A percentile compares a stretch with the other conserved stretches of the same genome.
Evolutionary conservation across 345 rosid species (phyloP).

Genomic region (Syzygium aqueum): DNA sequence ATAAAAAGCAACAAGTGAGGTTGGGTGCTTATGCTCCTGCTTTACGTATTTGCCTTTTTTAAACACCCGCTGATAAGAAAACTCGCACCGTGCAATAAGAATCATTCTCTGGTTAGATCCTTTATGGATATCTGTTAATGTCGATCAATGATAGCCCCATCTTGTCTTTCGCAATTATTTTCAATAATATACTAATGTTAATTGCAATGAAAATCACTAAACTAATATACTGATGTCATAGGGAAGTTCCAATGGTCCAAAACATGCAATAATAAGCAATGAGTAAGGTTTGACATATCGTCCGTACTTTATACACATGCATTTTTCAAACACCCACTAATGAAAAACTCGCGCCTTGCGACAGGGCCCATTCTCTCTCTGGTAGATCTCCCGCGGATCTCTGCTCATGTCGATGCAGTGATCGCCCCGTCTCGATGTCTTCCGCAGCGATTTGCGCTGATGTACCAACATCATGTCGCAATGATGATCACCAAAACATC

Average conservation of each 20-base stretch:
- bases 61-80: no score
- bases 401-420: background rate
- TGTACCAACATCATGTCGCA: background rate
- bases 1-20: background rate
- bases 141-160: background rate
- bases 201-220: no score
- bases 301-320: background rate
- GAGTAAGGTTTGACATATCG: no score
- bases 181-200: background rate
- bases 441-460: background rate
- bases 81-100: fast-evolving
- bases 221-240: background rate
- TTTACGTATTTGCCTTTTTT: background rate
- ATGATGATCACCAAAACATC: background rate
- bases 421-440: background rate
- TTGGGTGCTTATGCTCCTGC: background rate
- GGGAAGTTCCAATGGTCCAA: background rate
- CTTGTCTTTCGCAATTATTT: background rate
- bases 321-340: background rate
- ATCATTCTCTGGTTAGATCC: background rate
- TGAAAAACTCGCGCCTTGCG: background rate
- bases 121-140: background rate
- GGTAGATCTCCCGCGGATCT: background rate
- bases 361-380: fast-evolving
- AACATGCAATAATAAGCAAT: background rate